phyloP scores from a whole-genome alignment of 371 early-diverging fungal species.

The Dinochytrium kinnereticum region DNA sequence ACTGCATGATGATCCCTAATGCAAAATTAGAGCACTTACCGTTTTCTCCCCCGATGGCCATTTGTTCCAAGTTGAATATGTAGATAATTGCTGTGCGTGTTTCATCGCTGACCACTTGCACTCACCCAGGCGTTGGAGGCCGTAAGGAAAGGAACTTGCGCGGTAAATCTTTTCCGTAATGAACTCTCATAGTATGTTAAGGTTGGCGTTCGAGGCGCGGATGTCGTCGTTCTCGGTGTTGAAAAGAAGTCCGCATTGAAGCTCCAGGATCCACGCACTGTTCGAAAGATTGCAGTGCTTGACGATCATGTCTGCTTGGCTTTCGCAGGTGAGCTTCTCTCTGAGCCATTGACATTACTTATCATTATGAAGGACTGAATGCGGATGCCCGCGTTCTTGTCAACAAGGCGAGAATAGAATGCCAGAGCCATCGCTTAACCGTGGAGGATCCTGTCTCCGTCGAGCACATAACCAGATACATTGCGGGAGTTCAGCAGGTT shows the following conservation, averaged over 20 bases:
- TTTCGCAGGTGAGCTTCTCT: constrained; percentile 76
- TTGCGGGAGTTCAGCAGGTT: constrained; percentile 96
- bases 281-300: constrained; percentile 94
- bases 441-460: constrained; percentile 97
- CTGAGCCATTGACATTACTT: too few relatives aligned
- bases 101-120: too few relatives aligned
- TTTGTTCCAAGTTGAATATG: constrained; percentile 99
- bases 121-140: constrained; percentile 99
- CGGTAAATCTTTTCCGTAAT: constrained; percentile 65
- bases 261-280: constrained; percentile 96
- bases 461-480: constrained; percentile 97
- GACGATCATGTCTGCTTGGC: constrained; percentile 97
- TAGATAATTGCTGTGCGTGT: constrained; percentile 23
- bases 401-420: constrained; percentile 97
- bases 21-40: constrained; percentile 75
- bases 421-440: constrained; percentile 95
- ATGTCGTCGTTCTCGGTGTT: constrained; percentile 93
- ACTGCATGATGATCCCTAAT: too few relatives aligned
- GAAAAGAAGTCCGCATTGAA: constrained; percentile 97
- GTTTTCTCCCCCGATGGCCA: constrained; percentile 99
- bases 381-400: constrained; percentile 97
- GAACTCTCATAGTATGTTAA: constrained; percentile 42
- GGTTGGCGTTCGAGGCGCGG: constrained; percentile 96
- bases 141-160: constrained; percentile 97
- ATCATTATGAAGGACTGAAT: constrained; percentile 67